Base-by-base conservation (phyloP, 2,329 filamentous ascomycete species). In the Blumeriella jaapii region DNA sequence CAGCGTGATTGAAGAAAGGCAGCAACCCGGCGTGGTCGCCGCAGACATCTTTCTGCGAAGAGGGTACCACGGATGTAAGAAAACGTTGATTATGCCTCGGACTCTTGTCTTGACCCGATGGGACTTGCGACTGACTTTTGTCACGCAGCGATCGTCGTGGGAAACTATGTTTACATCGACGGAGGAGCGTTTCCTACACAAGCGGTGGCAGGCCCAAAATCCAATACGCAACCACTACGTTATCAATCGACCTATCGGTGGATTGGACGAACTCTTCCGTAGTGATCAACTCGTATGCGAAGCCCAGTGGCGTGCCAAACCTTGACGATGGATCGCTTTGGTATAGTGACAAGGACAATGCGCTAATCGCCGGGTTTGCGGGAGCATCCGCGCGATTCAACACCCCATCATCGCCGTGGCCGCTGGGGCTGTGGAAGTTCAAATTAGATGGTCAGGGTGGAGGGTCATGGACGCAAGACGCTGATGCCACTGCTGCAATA, bases 131-230 rank as follows among this genome's bases (percentile, higher is more conserved):
- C 10, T 22, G 15, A 29, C 16, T 11, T 30, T 39, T 19, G 18
- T 10, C 15, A 19, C 15, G 10, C 20, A 46, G 43, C 40, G 13
- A 29, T 38, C 7, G 38, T 46, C 11, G 34, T 36, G 3, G 43
- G 33, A 8, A 38, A 46, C 18, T 43, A 29, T 40, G 28, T 46
- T 4, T 46, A 44, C 17, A 40, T 46, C 10, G 36, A 44, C 26
- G 44, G 44, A 15, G 44, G 41, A 6, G 41, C 43, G 19, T 39
- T 39, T 44, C 33, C 1, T 33, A 38, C 17, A 3, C 10, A 10
- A 30, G 19, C 6, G 35, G 19, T 18, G 35, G 35, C 3, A 28
- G 20, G 20, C 30, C 30, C n/a, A 23, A 34, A 36, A 31, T 29
- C 18, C 7, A 31, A 8, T 18, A 31, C 34, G 30, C 34, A 14